These are phyloP conservation scores for Evernia prunastri DNA, from an alignment of 495 filamentous ascomycete genomes.

Conservation along the genomic window DNA sequence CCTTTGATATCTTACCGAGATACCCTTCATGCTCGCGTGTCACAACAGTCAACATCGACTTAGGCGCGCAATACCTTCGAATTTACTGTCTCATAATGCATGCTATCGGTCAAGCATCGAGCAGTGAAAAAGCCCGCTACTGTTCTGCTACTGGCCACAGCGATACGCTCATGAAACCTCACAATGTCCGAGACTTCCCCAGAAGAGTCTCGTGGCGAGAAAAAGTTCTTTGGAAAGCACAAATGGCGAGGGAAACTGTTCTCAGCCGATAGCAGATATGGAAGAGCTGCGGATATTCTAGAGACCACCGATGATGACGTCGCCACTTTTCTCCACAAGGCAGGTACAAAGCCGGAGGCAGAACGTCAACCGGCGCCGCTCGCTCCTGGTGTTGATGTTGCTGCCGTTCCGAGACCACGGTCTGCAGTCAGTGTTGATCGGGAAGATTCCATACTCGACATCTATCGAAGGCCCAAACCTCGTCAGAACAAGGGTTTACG, in stretches of 20 bases:
- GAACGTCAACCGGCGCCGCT: slow-evolving; percentile 24
- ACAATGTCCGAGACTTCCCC: slow-evolving; percentile 16
- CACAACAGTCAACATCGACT: not conserved
- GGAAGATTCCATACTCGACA: slow-evolving; percentile 20
- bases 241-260: slow-evolving; percentile 47
- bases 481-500: slow-evolving; percentile 53
- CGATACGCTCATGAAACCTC: not conserved
- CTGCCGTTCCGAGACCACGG: slow-evolving; percentile 22
- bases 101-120: slow-evolving; percentile 1
- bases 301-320: slow-evolving; percentile 39
- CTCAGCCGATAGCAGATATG: slow-evolving; percentile 33
- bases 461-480: slow-evolving; percentile 29
- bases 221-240: slow-evolving; percentile 35
- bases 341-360: slow-evolving; percentile 20
- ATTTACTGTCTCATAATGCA: slow-evolving; percentile 6
- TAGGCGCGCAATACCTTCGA: not conserved
- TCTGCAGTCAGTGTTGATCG: slow-evolving; percentile 29
- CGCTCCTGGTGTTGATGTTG: slow-evolving; percentile 13
- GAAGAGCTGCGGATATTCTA: slow-evolving; percentile 28
- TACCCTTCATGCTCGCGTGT: not conserved
- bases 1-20: not conserved
- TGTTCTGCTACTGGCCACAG: not conserved
- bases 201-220: slow-evolving; percentile 28
- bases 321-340: slow-evolving; percentile 39
- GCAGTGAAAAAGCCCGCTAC: not conserved